These are phyloP conservation scores for Chimonanthus salicifolius DNA, from an alignment of 164 flowering plant genomes.

Conservation along the genomic window DNA sequence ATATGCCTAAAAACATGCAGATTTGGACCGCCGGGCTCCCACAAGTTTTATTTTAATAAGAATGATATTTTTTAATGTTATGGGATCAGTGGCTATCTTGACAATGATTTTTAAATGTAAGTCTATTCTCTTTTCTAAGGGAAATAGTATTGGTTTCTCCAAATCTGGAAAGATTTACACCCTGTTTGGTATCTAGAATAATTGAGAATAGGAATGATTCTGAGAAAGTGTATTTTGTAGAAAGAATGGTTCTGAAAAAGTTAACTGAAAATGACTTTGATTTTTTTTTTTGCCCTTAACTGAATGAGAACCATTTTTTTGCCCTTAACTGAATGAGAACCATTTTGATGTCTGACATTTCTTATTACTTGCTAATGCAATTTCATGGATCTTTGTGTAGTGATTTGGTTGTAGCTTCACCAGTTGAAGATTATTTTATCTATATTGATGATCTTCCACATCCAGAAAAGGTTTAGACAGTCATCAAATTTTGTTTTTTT, in stretches of 20 bases:
- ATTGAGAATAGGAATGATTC: too few species aligned
- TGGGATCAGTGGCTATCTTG: not conserved
- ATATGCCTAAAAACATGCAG: not conserved
- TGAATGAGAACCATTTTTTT: too few species aligned
- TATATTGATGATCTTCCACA: constrained; percentile 77
- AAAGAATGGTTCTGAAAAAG: too few species aligned
- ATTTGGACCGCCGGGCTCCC: too few species aligned
- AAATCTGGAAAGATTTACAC: not conserved
- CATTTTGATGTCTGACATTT: not conserved
- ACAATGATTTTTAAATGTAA: too few species aligned
- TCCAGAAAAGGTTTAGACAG: constrained; percentile 49
- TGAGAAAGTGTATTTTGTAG: too few species aligned
- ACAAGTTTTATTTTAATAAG: too few species aligned
- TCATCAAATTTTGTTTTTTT: not conserved
- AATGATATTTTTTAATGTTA: too few species aligned
- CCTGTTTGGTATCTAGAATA: too few species aligned
- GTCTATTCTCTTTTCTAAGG: not conserved
- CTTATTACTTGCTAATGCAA: not conserved
- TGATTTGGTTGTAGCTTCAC: constrained; percentile 93
- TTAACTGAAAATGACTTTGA: too few species aligned
- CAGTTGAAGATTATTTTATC: constrained; percentile 92
- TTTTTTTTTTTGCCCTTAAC: too few species aligned
- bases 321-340: too few species aligned
- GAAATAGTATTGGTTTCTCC: not conserved
- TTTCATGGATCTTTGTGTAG: constrained; percentile 24